Conservation (phyloP, 2,329 filamentous ascomycete species). For the Claviceps purpurea region DNA sequence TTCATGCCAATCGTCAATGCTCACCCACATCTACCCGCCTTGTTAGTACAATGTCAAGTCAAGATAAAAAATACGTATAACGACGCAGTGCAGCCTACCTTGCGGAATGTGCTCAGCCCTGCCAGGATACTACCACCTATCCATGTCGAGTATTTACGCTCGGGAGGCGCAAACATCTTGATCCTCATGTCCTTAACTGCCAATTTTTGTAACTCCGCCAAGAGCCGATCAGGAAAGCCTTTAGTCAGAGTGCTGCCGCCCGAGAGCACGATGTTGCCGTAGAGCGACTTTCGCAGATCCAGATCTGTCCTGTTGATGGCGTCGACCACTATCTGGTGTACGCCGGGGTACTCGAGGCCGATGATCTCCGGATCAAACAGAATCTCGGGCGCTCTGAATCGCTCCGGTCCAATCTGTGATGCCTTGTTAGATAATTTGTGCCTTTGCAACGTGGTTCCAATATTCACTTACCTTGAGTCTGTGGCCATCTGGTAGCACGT, state of each 20-base stretch:
- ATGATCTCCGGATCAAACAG: constrained; percentile 96
- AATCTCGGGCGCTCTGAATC: constrained; percentile 92
- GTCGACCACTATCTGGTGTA: constrained; percentile 96
- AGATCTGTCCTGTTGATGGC: constrained; percentile 91
- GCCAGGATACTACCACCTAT: constrained; percentile 96
- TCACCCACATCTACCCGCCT: constrained; percentile 83
- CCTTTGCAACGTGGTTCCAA: background rate
- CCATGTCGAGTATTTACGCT: constrained; percentile 98
- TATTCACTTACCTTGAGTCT: constrained; percentile 59
- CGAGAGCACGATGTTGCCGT: constrained; percentile 93
- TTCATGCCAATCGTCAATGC: constrained; percentile 99
- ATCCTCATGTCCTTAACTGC: constrained; percentile 99
- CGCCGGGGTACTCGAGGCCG: constrained; percentile 87
- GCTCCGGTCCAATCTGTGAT: constrained; percentile 69
- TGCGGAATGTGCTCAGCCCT: constrained; percentile 93
- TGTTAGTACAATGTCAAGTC: constrained; percentile 3
- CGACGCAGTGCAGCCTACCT: constrained; percentile 43
- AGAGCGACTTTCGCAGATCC: constrained; percentile 85
- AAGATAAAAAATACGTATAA: too few species aligned
- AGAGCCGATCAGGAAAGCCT: constrained; percentile 84
- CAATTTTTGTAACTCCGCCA: constrained; percentile 83
- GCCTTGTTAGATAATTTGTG: constrained; percentile 10
- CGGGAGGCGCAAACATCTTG: constrained; percentile 95
- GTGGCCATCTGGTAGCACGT: constrained; percentile 81
- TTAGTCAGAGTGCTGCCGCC: constrained; percentile 93